phyloP scores from a whole-genome alignment of 2,329 filamentous ascomycete species.

The Sclerotinia borealis region DNA sequence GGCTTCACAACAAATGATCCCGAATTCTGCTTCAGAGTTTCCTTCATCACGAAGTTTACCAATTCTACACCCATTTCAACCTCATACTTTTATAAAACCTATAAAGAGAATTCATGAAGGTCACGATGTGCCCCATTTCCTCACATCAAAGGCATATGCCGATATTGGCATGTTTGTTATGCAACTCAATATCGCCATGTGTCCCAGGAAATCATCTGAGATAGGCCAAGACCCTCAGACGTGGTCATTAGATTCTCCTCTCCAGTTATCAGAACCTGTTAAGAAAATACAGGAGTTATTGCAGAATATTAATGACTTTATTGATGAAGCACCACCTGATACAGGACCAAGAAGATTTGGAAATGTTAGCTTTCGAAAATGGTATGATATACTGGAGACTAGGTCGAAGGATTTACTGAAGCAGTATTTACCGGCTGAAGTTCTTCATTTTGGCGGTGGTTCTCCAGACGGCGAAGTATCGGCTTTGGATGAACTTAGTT shows the following conservation, averaged over 20 bases:
- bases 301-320: constrained; percentile 54
- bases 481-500: constrained; percentile 61
- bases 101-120: constrained; percentile 79
- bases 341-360: constrained; percentile 84
- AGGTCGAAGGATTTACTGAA: constrained; percentile 50
- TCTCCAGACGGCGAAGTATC: constrained; percentile 32
- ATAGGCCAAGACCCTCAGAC: constrained; percentile 40
- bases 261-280: constrained; percentile 44
- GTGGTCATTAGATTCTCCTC: constrained; percentile 42
- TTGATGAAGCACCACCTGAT: constrained; percentile 77
- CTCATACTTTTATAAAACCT: constrained; percentile 60
- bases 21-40: background rate
- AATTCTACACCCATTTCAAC: constrained; percentile 40
- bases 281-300: constrained; percentile 61
- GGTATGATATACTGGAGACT: constrained; percentile 65
- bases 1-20: background rate
- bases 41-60: constrained; percentile 13
- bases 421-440: constrained; percentile 46
- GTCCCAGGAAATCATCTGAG: constrained; percentile 54
- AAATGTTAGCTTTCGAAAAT: constrained; percentile 82
- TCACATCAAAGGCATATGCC: constrained; percentile 73
- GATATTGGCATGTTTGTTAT: constrained; percentile 84
- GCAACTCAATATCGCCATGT: constrained; percentile 83
- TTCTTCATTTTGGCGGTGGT: constrained; percentile 30
- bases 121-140: constrained; percentile 73